phyloP scores from a whole-genome alignment of 257 asterid species.

The Nicotiana otophora region DNA sequence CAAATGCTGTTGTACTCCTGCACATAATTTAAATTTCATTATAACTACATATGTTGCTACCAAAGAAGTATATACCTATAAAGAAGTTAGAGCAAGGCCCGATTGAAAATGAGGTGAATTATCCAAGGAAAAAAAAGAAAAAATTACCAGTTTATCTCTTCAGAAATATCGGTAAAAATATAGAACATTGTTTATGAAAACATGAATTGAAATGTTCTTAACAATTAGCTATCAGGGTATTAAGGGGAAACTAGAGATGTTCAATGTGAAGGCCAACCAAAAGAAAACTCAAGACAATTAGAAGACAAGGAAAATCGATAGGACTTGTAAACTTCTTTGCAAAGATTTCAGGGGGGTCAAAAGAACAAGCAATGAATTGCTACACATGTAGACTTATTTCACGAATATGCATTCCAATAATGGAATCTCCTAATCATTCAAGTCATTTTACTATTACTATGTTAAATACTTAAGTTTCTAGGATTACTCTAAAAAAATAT shows the following conservation, averaged over 20 bases:
- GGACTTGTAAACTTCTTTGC: neutral
- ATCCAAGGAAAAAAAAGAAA: neutral
- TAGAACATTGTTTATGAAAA: neutral
- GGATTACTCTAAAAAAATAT: neutral
- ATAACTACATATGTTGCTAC: neutral
- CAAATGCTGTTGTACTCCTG: slow-evolving; percentile 39
- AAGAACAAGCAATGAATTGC: neutral
- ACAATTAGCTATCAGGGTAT: neutral
- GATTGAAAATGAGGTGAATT: neutral
- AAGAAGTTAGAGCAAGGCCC: neutral
- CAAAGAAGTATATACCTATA: neutral
- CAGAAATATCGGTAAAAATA: neutral
- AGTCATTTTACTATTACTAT: neutral
- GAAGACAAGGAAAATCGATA: neutral
- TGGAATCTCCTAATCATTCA: neutral
- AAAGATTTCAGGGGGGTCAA: neutral
- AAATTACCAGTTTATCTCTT: neutral
- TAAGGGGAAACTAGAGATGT: neutral
- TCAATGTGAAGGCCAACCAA: neutral
- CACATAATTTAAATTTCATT: neutral
- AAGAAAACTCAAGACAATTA: neutral
- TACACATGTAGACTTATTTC: neutral
- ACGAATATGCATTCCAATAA: neutral
- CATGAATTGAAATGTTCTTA: neutral
- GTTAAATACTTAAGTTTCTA: neutral